Conservation (phyloP, 1,284 basidiomycete genomes). For the Moesziomyces sp. region DNA sequence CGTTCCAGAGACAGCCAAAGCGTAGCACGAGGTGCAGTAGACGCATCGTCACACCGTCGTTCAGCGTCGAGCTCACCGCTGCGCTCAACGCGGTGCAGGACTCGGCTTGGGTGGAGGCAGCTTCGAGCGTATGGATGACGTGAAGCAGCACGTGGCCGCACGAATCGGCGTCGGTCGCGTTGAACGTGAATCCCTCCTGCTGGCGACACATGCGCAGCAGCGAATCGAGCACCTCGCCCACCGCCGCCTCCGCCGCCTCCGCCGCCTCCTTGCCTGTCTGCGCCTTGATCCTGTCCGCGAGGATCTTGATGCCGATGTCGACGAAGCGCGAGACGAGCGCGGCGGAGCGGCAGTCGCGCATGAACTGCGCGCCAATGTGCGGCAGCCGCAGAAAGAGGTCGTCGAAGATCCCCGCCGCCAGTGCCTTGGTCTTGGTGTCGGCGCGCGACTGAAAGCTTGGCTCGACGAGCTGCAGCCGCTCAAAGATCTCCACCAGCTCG, state of each 20-base stretch:
- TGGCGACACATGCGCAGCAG: slow-evolving; percentile 40
- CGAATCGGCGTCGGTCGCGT: slow-evolving; percentile 43
- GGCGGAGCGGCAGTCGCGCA: slow-evolving; percentile 35
- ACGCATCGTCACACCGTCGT: slow-evolving; percentile 10
- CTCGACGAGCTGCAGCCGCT: slow-evolving; percentile 40
- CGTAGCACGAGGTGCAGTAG: slow-evolving; percentile 36
- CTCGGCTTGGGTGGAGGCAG: neutral
- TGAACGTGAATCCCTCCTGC: slow-evolving; percentile 35
- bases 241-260: slow-evolving; percentile 4
- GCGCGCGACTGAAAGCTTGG: slow-evolving; percentile 47
- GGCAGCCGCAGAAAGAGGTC: slow-evolving; percentile 36
- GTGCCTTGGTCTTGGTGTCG: slow-evolving; percentile 39
- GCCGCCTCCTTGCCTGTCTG: neutral
- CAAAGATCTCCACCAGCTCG: slow-evolving; percentile 47
- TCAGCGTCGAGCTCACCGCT: slow-evolving; percentile 4
- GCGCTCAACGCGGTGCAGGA: neutral
- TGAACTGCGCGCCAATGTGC: slow-evolving; percentile 33
- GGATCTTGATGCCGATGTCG: slow-evolving; percentile 41
- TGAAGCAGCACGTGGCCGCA: slow-evolving; percentile 28
- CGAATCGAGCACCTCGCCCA: slow-evolving; percentile 23
- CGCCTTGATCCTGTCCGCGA: slow-evolving; percentile 26
- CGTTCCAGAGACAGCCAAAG: slow-evolving; percentile 40
- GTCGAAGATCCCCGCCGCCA: slow-evolving; percentile 42
- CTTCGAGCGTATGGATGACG: slow-evolving; percentile 24
- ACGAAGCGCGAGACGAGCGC: slow-evolving; percentile 33